phyloP scores from a whole-genome alignment of 1,139 yeast species.

The Meyerozyma sp. region DNA sequence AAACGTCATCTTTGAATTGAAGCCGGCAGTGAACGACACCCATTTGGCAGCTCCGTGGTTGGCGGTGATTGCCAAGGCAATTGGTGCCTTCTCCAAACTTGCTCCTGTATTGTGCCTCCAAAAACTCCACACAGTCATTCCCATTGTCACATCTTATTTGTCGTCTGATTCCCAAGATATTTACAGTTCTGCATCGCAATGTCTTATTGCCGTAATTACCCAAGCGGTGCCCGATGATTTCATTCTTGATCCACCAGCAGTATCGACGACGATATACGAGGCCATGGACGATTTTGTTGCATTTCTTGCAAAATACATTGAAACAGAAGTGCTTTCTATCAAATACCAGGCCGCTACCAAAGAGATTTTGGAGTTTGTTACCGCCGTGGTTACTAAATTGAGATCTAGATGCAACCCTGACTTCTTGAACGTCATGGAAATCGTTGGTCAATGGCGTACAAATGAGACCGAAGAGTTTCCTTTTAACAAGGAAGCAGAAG shows the following conservation, averaged over 20 bases:
- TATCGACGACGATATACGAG: conserved; percentile 45
- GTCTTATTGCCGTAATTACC: conserved; percentile 69
- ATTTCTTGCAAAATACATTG: conserved; percentile 45
- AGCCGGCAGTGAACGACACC: conserved; percentile 76
- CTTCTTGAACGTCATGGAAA: conserved; percentile 57
- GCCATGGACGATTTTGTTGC: conserved; percentile 49
- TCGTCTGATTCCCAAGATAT: conserved; percentile 65
- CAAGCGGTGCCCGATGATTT: conserved; percentile 60
- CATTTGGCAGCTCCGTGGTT: conserved; percentile 93
- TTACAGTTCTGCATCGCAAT: conserved; percentile 75
- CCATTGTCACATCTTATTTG: conserved; percentile 55
- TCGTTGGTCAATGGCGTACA: conserved; percentile 84
- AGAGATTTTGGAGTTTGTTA: conserved; percentile 66
- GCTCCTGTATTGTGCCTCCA: conserved; percentile 54
- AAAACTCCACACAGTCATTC: conserved; percentile 54
- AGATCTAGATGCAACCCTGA: conserved; percentile 70
- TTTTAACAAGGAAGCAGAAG: conserved; percentile 73
- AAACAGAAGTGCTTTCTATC: conserved; percentile 59
- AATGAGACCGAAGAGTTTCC: conserved; percentile 67
- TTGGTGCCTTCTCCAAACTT: conserved; percentile 59
- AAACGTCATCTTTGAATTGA: conserved; percentile 69
- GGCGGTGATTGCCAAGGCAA: conserved; percentile 87
- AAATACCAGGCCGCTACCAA: conserved; percentile 74
- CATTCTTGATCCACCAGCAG: conserved; percentile 47
- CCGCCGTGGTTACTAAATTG: conserved; percentile 60